Evolutionary conservation across 345 rosid genomes (phyloP), one percentile per base, ranked within the genome.

Genomic region (Mercurialis annua): DNA sequence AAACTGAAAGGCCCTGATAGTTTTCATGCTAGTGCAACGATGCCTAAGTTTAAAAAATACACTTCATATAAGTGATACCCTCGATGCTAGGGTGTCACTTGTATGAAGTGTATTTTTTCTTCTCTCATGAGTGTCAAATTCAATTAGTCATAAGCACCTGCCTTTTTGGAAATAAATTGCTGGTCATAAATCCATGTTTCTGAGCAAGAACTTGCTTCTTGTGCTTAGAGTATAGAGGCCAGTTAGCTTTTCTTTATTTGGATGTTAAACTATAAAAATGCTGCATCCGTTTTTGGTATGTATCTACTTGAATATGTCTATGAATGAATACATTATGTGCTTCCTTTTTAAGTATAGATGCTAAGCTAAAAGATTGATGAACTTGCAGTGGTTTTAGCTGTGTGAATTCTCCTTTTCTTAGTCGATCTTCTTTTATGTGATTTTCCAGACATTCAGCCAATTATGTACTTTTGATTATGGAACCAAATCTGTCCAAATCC

Each of bases 391-490:
- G 38, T 14, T 30, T 54, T 24, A 38, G 20, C 16, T 64, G 2
- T n/a, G 11, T 49, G 20, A 7, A 38, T 9, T 49, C 14, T 17
- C 38, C 38, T 43, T 50, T 60, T 24, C 20, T 53, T 18, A 20
- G 21, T 42, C 38, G 5, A 53, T 42, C 27, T 51, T 59, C 26
- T 55, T 38, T 65, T 50, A 29, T 49, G 54, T 68, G 36, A 47
- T 64, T 29, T 76, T 83, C 59, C 89, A 94, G 99, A 94, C 97
- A 49, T 94, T 89, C 82, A 91, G 99, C 79, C 99, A 93, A 68
- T 66, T 94, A 71, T 94, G 99, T 70, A 46, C 78, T 29, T 94
- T 85, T 71, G 95, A 94, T 77, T 94, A 85, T 64, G 75, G 58
- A 47, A 82, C 83, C 65, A 89, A 89, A 79, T 68, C 80, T 10